phyloP scores from a whole-genome alignment of 768 basidiomycete species.

The Candolleomyces eurysporus region DNA sequence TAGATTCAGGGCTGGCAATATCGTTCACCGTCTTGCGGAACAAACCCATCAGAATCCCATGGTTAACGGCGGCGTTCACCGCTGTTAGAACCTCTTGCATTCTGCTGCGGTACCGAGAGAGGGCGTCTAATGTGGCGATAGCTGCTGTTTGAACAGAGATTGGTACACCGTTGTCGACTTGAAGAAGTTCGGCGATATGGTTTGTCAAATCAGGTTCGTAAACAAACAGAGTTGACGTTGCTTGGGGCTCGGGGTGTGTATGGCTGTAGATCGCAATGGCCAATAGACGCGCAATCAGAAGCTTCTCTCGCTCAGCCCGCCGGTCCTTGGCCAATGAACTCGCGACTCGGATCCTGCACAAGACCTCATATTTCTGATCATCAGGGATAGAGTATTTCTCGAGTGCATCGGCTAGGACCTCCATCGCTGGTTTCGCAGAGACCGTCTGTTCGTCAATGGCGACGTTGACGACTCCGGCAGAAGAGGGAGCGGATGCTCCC shows the following conservation, averaged over 20 bases:
- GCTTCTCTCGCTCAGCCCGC: slow-evolving; percentile 69
- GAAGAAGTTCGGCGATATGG: slow-evolving; percentile 87
- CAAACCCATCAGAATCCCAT: slow-evolving; percentile 89
- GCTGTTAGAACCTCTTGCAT: slow-evolving; percentile 86
- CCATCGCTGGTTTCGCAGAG: slow-evolving; percentile 63
- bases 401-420: slow-evolving; percentile 71
- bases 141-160: slow-evolving; percentile 79
- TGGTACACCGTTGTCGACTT: slow-evolving; percentile 72
- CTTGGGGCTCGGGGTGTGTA: slow-evolving; percentile 77
- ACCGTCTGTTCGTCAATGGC: slow-evolving; percentile 63
- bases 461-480: slow-evolving; percentile 56
- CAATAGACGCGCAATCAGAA: slow-evolving; percentile 77
- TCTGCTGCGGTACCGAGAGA: slow-evolving; percentile 80
- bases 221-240: slow-evolving; percentile 80
- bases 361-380: slow-evolving; percentile 82
- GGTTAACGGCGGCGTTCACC: slow-evolving; percentile 93
- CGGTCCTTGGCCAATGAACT: slow-evolving; percentile 59
- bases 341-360: slow-evolving; percentile 84
- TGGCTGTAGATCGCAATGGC: slow-evolving; percentile 91
- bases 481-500: slow-evolving; percentile 26
- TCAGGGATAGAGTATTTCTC: slow-evolving; percentile 69
- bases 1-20: slow-evolving; percentile 63
- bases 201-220: slow-evolving; percentile 92
- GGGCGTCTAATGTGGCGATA: slow-evolving; percentile 85
- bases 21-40: slow-evolving; percentile 79